These are phyloP conservation scores for Onygenales sp. DNA, from an alignment of 2,329 filamentous ascomycete genomes.

Conservation along the genomic window DNA sequence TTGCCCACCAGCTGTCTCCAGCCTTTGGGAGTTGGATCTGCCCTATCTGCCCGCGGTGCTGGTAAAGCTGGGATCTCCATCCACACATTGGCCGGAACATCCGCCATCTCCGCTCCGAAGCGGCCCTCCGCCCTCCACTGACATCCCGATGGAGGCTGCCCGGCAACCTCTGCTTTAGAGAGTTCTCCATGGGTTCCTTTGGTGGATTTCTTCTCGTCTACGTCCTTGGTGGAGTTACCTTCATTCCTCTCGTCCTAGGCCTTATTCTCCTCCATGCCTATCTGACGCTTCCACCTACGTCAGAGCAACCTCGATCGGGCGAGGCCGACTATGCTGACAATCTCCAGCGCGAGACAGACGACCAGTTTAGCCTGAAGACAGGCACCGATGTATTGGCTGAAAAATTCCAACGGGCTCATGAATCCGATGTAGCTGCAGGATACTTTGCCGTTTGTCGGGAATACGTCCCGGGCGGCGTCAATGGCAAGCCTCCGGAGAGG, in stretches of 20 bases:
- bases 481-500: conserved; percentile 83
- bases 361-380: conserved; percentile 53
- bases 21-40: neutral
- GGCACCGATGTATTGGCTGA: conserved; percentile 51
- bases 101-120: neutral
- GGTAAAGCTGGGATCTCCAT: neutral
- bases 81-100: neutral
- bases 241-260: conserved; percentile 62
- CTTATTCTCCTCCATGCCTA: conserved; percentile 58
- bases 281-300: conserved; percentile 48
- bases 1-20: neutral
- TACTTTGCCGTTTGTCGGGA: conserved; percentile 95
- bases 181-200: conserved; percentile 35
- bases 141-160: conserved; percentile 23
- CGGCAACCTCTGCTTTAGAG: conserved; percentile 21
- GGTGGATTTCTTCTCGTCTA: conserved; percentile 62
- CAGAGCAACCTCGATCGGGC: conserved; percentile 1
- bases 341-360: conserved; percentile 51
- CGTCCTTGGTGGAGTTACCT: conserved; percentile 77
- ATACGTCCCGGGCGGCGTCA: conserved; percentile 83
- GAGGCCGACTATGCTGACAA: conserved; percentile 10
- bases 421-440: conserved; percentile 72
- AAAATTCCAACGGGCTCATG: conserved; percentile 51
- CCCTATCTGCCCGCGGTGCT: neutral
- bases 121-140: conserved; percentile 10